A percentile compares a stretch with the other conserved stretches of the same genome.
Conservation (phyloP, 2,329 filamentous ascomycete species). For the Sclerotinia spermophila region DNA sequence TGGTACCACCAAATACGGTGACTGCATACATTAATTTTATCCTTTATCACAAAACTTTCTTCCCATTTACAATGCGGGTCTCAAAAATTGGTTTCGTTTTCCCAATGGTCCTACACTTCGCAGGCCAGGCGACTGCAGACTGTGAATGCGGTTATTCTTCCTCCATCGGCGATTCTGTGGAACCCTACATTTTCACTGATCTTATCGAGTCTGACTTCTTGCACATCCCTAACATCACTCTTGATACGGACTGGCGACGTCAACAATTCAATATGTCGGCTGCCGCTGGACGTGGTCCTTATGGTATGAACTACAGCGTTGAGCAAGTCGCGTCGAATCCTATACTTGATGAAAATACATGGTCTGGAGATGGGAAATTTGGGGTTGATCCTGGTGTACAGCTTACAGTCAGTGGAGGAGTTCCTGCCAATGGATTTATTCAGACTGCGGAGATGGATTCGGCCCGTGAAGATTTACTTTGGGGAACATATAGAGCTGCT, state of each 20-base stretch:
- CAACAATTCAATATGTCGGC: constrained; percentile 65
- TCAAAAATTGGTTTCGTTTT: constrained; percentile 3
- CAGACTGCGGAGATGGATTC: constrained; percentile 62
- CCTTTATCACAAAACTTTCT: background rate
- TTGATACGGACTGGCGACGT: constrained; percentile 58
- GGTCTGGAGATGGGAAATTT: constrained; percentile 44
- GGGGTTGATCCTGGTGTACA: constrained; percentile 51
- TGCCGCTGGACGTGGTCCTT: constrained; percentile 56
- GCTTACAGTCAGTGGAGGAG: constrained; percentile 49
- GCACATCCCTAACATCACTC: constrained; percentile 47
- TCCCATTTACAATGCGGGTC: background rate
- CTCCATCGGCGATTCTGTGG: constrained; percentile 40
- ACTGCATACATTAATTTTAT: constrained; percentile 2
- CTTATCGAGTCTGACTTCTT: constrained; percentile 70
- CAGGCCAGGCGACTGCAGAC: constrained; percentile 26
- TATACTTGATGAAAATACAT: constrained; percentile 42
- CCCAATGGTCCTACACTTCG: background rate
- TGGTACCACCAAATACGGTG: constrained; percentile 10
- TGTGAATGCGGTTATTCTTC: constrained; percentile 73
- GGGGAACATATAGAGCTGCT: constrained; percentile 63
- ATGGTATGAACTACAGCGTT: constrained; percentile 57
- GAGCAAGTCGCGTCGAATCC: constrained; percentile 56
- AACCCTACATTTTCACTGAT: constrained; percentile 60
- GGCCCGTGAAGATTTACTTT: constrained; percentile 58
- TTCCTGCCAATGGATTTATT: constrained; percentile 50